phyloP scores from a whole-genome alignment of 2,329 filamentous ascomycete genomes.

The Ceratocystis eucalypticola region DNA sequence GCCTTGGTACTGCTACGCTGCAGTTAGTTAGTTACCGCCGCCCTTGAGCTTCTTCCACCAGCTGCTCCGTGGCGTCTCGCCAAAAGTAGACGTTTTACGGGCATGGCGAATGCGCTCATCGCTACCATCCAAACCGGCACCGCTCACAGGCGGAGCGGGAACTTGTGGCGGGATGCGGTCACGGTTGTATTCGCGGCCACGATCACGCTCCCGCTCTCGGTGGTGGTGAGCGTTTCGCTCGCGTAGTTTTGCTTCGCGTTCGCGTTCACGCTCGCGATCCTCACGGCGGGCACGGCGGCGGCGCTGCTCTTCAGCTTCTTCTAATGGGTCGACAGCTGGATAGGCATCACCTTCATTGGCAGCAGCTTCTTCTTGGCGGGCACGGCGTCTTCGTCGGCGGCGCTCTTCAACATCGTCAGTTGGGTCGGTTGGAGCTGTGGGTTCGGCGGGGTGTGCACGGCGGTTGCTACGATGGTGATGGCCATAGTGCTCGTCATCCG shows the following conservation, averaged over 20 bases:
- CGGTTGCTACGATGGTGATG: conserved; percentile 29
- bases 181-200: conserved; percentile 23
- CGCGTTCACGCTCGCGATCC: conserved; percentile 28
- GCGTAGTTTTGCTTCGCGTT: conserved; percentile 2
- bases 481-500: conserved; percentile 33
- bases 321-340: conserved; percentile 20
- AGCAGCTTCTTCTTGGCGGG: conserved; percentile 26
- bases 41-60: conserved; percentile 47
- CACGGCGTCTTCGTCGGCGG: conserved; percentile 20
- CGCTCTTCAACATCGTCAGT: conserved; percentile 4
- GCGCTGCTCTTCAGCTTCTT: conserved; percentile 33
- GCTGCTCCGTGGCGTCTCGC: conserved; percentile 36
- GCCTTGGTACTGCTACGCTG: background rate
- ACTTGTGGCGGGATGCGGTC: conserved; percentile 23
- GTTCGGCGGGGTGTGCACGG: conserved; percentile 2
- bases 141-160: conserved; percentile 19
- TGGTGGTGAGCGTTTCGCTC: conserved; percentile 2
- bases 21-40: conserved; percentile 22
- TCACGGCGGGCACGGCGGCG: conserved; percentile 34
- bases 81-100: conserved; percentile 30
- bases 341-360: conserved; percentile 32
- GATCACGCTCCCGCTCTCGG: conserved; percentile 2
- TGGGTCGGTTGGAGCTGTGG: conserved; percentile 21
- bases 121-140: conserved; percentile 31
- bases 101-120: conserved; percentile 32